Percentiles rank a stretch among this genome's conserved stretches.
Conservation (phyloP, 495 filamentous ascomycete species). For the Staphylotrichum longicolle region DNA sequence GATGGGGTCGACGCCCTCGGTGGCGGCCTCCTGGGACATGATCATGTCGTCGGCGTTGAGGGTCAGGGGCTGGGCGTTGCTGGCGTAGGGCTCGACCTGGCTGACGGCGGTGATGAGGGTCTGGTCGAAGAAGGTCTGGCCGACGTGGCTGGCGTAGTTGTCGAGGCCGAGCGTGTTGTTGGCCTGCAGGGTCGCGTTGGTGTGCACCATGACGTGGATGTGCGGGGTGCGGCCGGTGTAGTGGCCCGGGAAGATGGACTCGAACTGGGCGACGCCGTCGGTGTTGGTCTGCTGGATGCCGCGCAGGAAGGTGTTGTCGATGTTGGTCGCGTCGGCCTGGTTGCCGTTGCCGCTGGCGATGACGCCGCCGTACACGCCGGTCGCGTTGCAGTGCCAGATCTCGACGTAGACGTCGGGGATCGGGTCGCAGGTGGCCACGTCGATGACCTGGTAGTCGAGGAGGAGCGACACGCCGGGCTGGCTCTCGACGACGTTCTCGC, state of each 20-base stretch:
- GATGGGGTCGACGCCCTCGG: constrained; percentile 49
- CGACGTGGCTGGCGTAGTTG: constrained; percentile 51
- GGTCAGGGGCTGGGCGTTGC: constrained; percentile 53
- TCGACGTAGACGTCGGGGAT: constrained; percentile 57
- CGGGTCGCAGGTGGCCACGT: constrained; percentile 58
- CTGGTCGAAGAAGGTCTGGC: constrained; percentile 65
- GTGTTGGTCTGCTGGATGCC: constrained; percentile 49
- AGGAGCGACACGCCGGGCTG: constrained; percentile 56
- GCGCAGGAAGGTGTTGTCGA: constrained; percentile 51
- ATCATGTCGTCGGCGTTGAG: constrained; percentile 50
- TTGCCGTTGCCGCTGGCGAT: constrained; percentile 50
- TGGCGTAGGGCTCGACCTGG: constrained; percentile 52
- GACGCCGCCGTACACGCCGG: constrained; percentile 57
- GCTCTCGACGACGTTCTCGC: constrained; percentile 53
- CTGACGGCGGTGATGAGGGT: constrained; percentile 56
- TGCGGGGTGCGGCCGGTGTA: constrained; percentile 51
- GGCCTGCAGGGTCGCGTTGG: constrained; percentile 39
- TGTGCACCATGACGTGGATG: constrained; percentile 48
- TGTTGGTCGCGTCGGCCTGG: constrained; percentile 45
- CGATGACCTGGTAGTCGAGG: constrained; percentile 60
- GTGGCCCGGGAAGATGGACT: constrained; percentile 56
- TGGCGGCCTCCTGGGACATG: constrained; percentile 41
- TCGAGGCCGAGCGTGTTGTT: constrained; percentile 52
- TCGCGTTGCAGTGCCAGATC: constrained; percentile 52
- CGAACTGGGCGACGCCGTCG: constrained; percentile 51